Conservation (phyloP, 2,329 filamentous ascomycete species). For the Aspergillus glaucus region DNA sequence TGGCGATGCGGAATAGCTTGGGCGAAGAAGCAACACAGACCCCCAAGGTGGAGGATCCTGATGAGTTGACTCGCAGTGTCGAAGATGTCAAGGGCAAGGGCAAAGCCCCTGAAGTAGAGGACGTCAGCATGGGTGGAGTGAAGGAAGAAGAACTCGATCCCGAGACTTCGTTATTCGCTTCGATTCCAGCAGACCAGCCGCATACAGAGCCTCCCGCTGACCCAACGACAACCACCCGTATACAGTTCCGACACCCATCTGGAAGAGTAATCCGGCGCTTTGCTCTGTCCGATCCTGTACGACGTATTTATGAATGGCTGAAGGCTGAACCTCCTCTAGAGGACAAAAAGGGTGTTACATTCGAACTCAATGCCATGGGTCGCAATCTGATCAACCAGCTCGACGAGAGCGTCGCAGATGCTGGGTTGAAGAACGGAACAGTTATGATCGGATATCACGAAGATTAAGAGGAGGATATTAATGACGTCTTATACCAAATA, state of each 20-base stretch:
- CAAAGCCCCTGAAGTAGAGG: slow-evolving; percentile 43
- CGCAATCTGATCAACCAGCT: slow-evolving; percentile 74
- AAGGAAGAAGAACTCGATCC: slow-evolving; percentile 30
- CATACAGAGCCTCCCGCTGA: slow-evolving; percentile 72
- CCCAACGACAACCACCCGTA: slow-evolving; percentile 69
- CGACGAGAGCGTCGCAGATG: slow-evolving; percentile 68
- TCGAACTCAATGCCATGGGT: slow-evolving; percentile 84
- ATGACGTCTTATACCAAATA: not conserved
- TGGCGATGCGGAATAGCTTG: slow-evolving; percentile 86
- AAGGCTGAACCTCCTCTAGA: slow-evolving; percentile 74
- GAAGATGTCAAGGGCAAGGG: slow-evolving; percentile 40
- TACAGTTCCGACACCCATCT: slow-evolving; percentile 83
- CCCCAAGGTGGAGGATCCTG: slow-evolving; percentile 67
- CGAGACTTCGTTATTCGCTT: slow-evolving; percentile 51
- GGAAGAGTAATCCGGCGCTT: slow-evolving; percentile 88
- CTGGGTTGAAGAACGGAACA: slow-evolving; percentile 83
- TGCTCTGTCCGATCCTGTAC: slow-evolving; percentile 65
- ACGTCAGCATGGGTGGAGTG: slow-evolving; percentile 31
- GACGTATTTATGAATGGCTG: slow-evolving; percentile 89
- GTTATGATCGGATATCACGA: slow-evolving; percentile 91
- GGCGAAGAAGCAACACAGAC: slow-evolving; percentile 45
- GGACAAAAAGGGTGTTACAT: slow-evolving; percentile 68
- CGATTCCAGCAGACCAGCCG: slow-evolving; percentile 64
- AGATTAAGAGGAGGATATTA: slow-evolving; percentile 29
- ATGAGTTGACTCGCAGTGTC: slow-evolving; percentile 70